phyloP scores from a whole-genome alignment of 176 grass and related monocot genomes.

The Musa beccarii region DNA sequence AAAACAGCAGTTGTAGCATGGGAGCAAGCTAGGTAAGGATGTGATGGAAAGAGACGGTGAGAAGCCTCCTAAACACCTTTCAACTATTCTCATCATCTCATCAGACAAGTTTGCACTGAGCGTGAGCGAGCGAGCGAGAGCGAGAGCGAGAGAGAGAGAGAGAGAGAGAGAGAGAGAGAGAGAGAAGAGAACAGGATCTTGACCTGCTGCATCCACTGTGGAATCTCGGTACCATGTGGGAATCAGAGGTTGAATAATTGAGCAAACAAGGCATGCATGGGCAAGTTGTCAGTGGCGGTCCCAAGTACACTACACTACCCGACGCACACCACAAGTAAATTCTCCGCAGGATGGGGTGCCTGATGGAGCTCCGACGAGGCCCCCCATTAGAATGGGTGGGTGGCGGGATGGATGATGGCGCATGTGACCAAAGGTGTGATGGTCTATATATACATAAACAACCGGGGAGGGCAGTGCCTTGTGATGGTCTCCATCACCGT shows the following conservation, averaged over 20 bases:
- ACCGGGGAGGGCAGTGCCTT: background rate
- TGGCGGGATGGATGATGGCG: background rate
- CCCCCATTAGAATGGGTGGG: background rate
- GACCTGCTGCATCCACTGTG: conserved; percentile 18
- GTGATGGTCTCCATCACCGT: background rate
- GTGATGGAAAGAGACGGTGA: background rate
- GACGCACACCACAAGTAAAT: no score
- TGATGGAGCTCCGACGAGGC: background rate
- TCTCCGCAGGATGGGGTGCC: background rate
- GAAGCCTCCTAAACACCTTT: background rate
- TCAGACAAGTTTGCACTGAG: background rate
- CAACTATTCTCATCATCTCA: background rate
- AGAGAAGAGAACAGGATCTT: conserved; percentile 21
- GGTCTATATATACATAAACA: no score
- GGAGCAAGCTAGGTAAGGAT: background rate
- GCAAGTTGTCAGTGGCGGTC: conserved; percentile 45
- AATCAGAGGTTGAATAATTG: conserved; percentile 34
- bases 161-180: conserved; percentile 1
- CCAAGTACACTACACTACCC: conserved; percentile 21
- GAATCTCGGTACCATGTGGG: conserved; percentile 29
- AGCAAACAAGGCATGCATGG: conserved; percentile 22
- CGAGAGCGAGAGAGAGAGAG: background rate
- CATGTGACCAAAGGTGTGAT: no score
- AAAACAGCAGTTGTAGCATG: background rate
- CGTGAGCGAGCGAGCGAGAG: background rate